Percentiles rank a stretch among this genome's conserved stretches.
phyloP scores from a whole-genome alignment of 129 eudicot genomes.

The Lactuca sativa region DNA sequence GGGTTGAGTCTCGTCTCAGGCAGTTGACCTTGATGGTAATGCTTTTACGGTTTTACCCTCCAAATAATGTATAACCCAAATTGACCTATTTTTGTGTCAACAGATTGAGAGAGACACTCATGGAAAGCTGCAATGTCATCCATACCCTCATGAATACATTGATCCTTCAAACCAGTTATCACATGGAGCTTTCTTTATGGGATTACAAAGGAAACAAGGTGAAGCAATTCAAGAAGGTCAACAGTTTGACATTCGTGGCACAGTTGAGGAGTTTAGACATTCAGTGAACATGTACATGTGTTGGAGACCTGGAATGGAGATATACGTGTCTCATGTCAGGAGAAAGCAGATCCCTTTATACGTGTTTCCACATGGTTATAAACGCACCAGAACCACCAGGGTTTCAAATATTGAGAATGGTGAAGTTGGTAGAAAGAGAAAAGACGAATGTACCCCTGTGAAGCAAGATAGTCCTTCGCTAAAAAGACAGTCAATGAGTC shows the following conservation, averaged over 20 bases:
- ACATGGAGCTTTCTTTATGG: slow-evolving; percentile 87
- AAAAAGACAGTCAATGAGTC: slow-evolving; percentile 51
- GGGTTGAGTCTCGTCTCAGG: slow-evolving; percentile 97
- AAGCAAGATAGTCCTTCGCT: slow-evolving; percentile 35
- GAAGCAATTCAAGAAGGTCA: slow-evolving; percentile 79
- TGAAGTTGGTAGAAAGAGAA: slow-evolving; percentile 45
- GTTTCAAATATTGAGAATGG: neutral
- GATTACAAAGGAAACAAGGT: slow-evolving; percentile 81
- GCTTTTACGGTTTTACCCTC: slow-evolving; percentile 18
- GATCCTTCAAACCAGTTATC: slow-evolving; percentile 64
- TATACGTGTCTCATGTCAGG: slow-evolving; percentile 81
- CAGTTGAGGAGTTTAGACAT: slow-evolving; percentile 82
- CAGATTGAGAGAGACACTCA: slow-evolving; percentile 95
- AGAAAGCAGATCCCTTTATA: slow-evolving; percentile 76
- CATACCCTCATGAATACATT: slow-evolving; percentile 73
- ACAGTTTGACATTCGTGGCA: slow-evolving; percentile 90
- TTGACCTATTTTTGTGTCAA: neutral
- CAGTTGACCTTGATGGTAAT: slow-evolving; percentile 92
- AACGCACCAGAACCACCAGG: slow-evolving; percentile 54
- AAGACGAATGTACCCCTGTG: slow-evolving; percentile 36
- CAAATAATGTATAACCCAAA: neutral
- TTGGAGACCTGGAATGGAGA: slow-evolving; percentile 95
- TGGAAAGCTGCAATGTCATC: slow-evolving; percentile 94
- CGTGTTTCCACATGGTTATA: slow-evolving; percentile 77
- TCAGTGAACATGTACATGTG: slow-evolving; percentile 59